phyloP scores from a whole-genome alignment of 2,329 filamentous ascomycete genomes.

The Aureobasidium sp. region DNA sequence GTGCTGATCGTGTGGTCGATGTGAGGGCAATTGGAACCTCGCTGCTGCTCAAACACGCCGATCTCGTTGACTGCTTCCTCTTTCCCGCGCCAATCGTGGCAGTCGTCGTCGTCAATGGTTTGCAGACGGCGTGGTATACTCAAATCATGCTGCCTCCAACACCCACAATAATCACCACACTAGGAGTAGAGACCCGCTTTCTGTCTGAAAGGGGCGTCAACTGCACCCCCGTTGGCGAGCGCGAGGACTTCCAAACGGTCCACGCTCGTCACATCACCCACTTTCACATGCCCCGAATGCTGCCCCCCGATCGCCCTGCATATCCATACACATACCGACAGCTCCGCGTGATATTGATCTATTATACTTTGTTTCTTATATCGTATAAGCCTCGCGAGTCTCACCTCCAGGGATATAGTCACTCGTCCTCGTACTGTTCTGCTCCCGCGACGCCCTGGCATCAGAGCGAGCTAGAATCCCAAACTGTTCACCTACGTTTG shows the following conservation, averaged over 20 bases:
- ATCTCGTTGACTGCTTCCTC: neutral
- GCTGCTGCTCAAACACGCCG: neutral
- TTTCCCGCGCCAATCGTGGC: neutral
- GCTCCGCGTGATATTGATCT: neutral
- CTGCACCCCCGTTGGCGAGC: slow-evolving; percentile 1
- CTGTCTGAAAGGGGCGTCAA: slow-evolving; percentile 1
- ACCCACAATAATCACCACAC: neutral
- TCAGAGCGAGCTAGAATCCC: neutral
- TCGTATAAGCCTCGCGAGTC: no score
- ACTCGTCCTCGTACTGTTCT: neutral
- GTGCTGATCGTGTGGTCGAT: neutral
- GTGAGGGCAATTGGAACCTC: neutral
- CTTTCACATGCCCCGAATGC: neutral
- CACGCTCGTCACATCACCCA: neutral
- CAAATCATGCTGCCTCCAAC: neutral
- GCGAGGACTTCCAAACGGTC: neutral
- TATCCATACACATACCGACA: neutral
- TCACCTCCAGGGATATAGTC: no score
- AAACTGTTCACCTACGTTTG: neutral
- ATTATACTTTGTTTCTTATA: neutral
- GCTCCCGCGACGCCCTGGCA: neutral
- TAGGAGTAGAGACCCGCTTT: neutral
- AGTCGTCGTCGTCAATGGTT: neutral
- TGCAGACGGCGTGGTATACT: neutral
- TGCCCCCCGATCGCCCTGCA: neutral